These are phyloP conservation scores for Calocybe gangraenosa DNA, from an alignment of 768 basidiomycete species.

Conservation along the genomic window DNA sequence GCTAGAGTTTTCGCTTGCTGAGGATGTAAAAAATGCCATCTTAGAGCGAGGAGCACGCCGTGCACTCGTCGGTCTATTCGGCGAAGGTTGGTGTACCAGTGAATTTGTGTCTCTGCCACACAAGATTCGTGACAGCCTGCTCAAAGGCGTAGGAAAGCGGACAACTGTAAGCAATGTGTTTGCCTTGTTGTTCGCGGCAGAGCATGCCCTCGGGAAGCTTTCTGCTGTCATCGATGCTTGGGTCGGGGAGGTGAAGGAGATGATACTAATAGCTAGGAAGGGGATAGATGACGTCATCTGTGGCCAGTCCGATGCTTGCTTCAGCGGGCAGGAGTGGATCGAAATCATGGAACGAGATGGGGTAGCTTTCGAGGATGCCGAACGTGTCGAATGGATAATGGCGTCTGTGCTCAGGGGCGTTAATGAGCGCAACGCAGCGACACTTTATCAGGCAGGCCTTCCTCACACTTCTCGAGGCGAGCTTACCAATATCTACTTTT, in stretches of 20 bases:
- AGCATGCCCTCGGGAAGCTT: slow-evolving; percentile 55
- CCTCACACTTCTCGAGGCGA: not conserved
- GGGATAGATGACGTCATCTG: slow-evolving; percentile 60
- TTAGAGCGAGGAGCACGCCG: slow-evolving; percentile 71
- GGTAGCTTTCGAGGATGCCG: slow-evolving; percentile 69
- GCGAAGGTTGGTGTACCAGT: slow-evolving; percentile 81
- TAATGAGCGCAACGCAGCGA: slow-evolving; percentile 57
- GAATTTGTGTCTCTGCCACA: slow-evolving; percentile 74
- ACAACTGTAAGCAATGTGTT: slow-evolving; percentile 69
- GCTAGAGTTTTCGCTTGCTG: slow-evolving; percentile 71
- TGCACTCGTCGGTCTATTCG: slow-evolving; percentile 80
- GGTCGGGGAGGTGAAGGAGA: slow-evolving; percentile 63
- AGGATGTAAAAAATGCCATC: slow-evolving; percentile 72
- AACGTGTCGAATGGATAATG: slow-evolving; percentile 77
- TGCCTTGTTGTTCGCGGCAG: slow-evolving; percentile 60
- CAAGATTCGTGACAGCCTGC: slow-evolving; percentile 59
- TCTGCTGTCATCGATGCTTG: slow-evolving; percentile 61
- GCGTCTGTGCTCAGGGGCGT: slow-evolving; percentile 58
- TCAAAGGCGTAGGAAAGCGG: slow-evolving; percentile 70
- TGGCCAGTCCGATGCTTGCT: slow-evolving; percentile 56
- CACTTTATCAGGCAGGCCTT: slow-evolving; percentile 67
- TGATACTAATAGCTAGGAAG: slow-evolving; percentile 62
- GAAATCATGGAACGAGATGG: slow-evolving; percentile 74
- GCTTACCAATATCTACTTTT: not conserved
- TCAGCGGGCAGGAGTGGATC: slow-evolving; percentile 66